These are phyloP conservation scores for Magnaporthales sp. DNA, from an alignment of 2,329 filamentous ascomycete species.

Conservation along the genomic window DNA sequence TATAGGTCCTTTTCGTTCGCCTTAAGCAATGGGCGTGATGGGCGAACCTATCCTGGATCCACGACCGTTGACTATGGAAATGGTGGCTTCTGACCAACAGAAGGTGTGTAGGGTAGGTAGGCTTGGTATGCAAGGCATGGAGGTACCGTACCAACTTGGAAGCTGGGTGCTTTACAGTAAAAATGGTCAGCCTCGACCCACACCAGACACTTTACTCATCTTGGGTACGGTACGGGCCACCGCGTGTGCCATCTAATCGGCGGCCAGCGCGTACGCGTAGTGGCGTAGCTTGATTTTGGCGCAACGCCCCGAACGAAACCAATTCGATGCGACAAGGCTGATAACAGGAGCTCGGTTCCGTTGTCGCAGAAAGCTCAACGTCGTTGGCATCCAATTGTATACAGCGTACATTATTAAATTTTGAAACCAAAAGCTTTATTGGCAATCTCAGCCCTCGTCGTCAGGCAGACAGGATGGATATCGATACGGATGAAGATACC, in stretches of 20 bases:
- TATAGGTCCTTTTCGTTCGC: too few relatives aligned
- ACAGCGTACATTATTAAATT: background rate
- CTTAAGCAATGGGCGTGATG: too few relatives aligned
- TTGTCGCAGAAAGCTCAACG: background rate
- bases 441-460: background rate
- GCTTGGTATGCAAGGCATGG: too few relatives aligned
- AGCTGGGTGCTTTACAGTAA: too few relatives aligned
- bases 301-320: background rate
- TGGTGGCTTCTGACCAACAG: too few relatives aligned
- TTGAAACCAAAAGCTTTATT: background rate
- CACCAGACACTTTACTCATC: background rate
- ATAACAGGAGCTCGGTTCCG: background rate
- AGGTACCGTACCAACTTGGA: too few relatives aligned
- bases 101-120: too few relatives aligned
- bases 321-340: background rate
- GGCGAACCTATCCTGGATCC: too few relatives aligned
- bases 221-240: background rate
- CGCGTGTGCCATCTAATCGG: background rate
- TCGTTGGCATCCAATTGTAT: background rate
- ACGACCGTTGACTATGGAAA: too few relatives aligned
- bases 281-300: background rate
- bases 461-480: constrained; percentile 35
- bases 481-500: constrained; percentile 42
- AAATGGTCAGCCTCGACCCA: background rate
- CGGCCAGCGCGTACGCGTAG: background rate